Evolutionary conservation across 225 moss, liverwort and hornwort species (phyloP).

Genomic region (Anthoceros angustus): DNA sequence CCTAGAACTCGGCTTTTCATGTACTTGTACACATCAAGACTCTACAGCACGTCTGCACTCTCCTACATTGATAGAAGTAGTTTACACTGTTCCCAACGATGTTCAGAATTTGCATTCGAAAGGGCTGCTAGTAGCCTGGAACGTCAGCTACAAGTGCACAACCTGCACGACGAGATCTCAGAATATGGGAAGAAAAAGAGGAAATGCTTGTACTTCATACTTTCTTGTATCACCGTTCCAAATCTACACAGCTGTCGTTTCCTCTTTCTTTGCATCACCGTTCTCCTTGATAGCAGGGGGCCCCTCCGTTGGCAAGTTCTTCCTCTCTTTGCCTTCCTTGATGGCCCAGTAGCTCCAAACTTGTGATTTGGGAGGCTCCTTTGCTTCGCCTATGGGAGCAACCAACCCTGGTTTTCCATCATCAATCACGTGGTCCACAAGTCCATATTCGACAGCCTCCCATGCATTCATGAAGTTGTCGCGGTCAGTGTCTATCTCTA

Average conservation of each 20-base stretch:
- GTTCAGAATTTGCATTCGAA: too few species aligned
- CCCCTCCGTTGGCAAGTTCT: constrained; percentile 53
- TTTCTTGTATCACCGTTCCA: too few species aligned
- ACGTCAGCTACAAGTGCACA: too few species aligned
- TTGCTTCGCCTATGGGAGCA: constrained; percentile 57
- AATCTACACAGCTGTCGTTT: background rate
- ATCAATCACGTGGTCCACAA: constrained; percentile 75
- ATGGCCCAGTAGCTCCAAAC: constrained; percentile 81
- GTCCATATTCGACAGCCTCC: constrained; percentile 78
- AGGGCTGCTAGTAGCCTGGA: too few species aligned
- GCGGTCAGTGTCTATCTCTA: constrained; percentile 76
- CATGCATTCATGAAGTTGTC: constrained; percentile 90
- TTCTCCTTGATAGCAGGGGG: constrained; percentile 13
- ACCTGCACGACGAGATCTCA: too few species aligned
- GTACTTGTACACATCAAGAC: too few species aligned
- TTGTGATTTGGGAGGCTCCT: constrained; percentile 61
- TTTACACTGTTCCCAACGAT: too few species aligned
- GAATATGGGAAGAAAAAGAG: too few species aligned
- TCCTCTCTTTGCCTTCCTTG: constrained; percentile 73
- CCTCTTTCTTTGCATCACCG: constrained; percentile 19
- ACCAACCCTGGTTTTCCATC: constrained; percentile 80
- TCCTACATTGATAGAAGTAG: too few species aligned
- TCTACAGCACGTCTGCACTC: too few species aligned
- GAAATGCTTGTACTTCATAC: too few species aligned
- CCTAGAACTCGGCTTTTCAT: too few species aligned